Base-by-base conservation (phyloP, 2,329 filamentous ascomycete genomes). In the Aureobasidium subglaciale region DNA sequence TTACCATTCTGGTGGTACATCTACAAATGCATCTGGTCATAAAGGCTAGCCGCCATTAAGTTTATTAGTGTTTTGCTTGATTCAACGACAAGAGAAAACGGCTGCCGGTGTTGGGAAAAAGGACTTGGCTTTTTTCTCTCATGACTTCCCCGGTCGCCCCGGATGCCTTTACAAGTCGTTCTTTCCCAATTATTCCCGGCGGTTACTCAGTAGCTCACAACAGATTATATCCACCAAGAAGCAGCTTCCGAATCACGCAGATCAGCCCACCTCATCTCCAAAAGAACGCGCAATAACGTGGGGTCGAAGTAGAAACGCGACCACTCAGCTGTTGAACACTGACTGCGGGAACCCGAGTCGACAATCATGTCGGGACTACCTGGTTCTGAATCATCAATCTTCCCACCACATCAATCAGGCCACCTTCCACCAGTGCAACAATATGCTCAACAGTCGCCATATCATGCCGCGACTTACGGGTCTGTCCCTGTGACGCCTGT, bases 101-200 rank as follows among this genome's bases (percentile, higher is more conserved):
- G 48, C n/a, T 50, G 34, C 27, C 22, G 34, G 27, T 38, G 34
- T 52, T 52, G 48, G 48, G 48, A 52, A 32, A 52, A 41, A 52
- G 25, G 48, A n/a, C 48, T 52, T 52, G 48, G 48, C 48, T 52
- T 52, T 52, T 38, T 52, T 52, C 20, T 8, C 11, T 41, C 48
- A 52, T 52, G 48, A 52, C 35, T 37, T 37, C 46, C 46, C 34
- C 46, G 46, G 46, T 18, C 46, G 46, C 46, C 46, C 46, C 34
- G 46, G 34, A 48, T 38, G 34, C 29, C 34, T 38, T 27, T 16
- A 48, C 29, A 50, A 27, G 18, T 50, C 34, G 32, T 50, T 50
- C 34, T 25, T 27, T n/a, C 46, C 38, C 46, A n/a, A n/a, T n/a
- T 52, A 52, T 52, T 52, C 48, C 48, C 48, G 48, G 46, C n/a